Percentiles rank a stretch among this genome's conserved stretches.
Conservation (phyloP, 768 basidiomycete species). For the Thelephora aurantiotincta region DNA sequence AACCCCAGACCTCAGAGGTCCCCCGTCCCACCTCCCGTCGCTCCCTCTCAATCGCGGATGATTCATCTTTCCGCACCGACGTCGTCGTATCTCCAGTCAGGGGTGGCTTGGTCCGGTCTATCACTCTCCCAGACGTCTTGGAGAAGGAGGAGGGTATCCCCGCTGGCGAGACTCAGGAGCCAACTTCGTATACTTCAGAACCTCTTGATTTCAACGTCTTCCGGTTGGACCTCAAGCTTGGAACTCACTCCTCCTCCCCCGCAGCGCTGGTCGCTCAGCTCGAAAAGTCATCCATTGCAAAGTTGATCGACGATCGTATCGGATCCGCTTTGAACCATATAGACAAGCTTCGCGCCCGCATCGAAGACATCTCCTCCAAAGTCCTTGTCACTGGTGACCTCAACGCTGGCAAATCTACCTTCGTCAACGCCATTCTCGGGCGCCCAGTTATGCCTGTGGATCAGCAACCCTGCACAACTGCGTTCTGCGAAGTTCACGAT, state of each 20-base stretch:
- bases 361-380: constrained; percentile 86
- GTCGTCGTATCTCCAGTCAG: constrained; percentile 42
- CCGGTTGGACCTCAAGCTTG: constrained; percentile 86
- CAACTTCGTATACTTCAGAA: constrained; percentile 25
- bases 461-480: constrained; percentile 94
- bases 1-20: constrained; percentile 17
- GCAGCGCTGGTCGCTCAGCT: constrained; percentile 78
- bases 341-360: constrained; percentile 70
- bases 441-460: constrained; percentile 92
- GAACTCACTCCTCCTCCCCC: constrained; percentile 47
- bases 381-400: constrained; percentile 97
- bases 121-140: constrained; percentile 40
- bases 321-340: constrained; percentile 62
- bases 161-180: constrained; percentile 15
- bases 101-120: constrained; percentile 37
- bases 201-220: constrained; percentile 71
- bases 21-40: constrained; percentile 37
- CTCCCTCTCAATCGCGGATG: constrained; percentile 76
- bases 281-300: constrained; percentile 86
- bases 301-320: constrained; percentile 80
- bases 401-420: constrained; percentile 96
- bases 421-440: constrained; percentile 89
- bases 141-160: constrained; percentile 31
- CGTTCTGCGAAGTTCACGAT: constrained; percentile 94
- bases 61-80: constrained; percentile 52